Evolutionary conservation across 139 green algal genomes (phyloP).

Genomic region (Klebsormidium nitens): DNA sequence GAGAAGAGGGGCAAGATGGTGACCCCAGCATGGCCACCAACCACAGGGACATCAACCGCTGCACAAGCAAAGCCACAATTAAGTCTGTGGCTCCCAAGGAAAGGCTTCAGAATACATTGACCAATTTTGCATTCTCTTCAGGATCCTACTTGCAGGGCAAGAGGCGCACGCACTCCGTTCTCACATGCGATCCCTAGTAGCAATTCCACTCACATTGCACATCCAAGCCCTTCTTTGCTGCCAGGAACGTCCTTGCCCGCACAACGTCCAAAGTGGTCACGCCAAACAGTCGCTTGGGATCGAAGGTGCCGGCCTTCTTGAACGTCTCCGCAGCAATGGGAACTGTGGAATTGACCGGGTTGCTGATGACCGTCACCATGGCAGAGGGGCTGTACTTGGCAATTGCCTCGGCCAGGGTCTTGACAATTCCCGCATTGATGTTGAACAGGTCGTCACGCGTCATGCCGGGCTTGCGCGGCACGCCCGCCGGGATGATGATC

Average conservation of each 20-base stretch:
- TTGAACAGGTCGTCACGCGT: conserved; percentile 99
- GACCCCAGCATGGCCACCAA: conserved; percentile 92
- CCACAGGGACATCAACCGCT: conserved; percentile 84
- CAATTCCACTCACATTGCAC: conserved; percentile 45
- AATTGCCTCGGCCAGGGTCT: conserved; percentile 65
- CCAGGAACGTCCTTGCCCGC: conserved; percentile 46
- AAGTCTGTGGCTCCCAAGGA: too few species aligned
- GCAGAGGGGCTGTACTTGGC: conserved; percentile 63
- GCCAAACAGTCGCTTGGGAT: conserved; percentile 45
- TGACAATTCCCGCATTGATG: conserved; percentile 91
- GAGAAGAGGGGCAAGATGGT: conserved; percentile 98
- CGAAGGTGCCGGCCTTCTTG: conserved; percentile 53
- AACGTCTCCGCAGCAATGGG: conserved; percentile 93
- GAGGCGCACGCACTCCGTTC: too few species aligned
- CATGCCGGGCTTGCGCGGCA: conserved; percentile 98
- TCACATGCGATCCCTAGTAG: too few species aligned
- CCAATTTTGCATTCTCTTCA: too few species aligned
- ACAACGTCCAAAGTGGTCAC: conserved; percentile 55
- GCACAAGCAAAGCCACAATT: too few species aligned
- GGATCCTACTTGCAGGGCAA: too few species aligned
- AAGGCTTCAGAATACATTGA: too few species aligned
- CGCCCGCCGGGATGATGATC: conserved; percentile 92
- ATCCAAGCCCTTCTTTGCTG: too few species aligned
- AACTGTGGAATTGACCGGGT: conserved; percentile 99
- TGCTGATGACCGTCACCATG: conserved; percentile 81